Conservation (phyloP, 2,329 filamentous ascomycete species). For the Acephala macrosclerotiorum region DNA sequence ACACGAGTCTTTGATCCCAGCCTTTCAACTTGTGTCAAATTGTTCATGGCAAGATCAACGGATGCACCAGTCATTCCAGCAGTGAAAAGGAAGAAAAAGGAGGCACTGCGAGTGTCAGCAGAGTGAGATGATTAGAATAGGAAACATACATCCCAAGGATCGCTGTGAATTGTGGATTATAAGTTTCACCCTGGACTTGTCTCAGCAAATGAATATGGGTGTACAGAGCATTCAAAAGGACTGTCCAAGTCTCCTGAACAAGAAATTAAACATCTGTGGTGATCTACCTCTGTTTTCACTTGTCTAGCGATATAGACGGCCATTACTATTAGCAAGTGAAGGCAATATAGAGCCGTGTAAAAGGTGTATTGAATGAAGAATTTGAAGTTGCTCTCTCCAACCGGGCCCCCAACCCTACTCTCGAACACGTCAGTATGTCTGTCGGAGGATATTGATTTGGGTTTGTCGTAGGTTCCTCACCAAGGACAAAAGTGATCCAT, state of each 20-base stretch:
- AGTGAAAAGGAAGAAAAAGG: slow-evolving; percentile 82
- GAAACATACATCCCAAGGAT: slow-evolving; percentile 65
- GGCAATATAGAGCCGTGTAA: slow-evolving; percentile 74
- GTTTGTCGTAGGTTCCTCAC: slow-evolving; percentile 40
- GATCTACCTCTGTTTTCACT: slow-evolving; percentile 38
- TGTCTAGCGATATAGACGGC: slow-evolving; percentile 66
- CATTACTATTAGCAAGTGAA: slow-evolving; percentile 67
- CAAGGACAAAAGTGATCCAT: slow-evolving; percentile 98
- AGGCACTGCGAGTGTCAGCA: slow-evolving; percentile 49
- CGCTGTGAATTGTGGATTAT: slow-evolving; percentile 70
- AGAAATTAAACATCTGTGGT: background rate
- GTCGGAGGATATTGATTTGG: background rate
- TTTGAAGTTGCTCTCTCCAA: slow-evolving; percentile 87
- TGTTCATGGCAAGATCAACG: slow-evolving; percentile 71
- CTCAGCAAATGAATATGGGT: slow-evolving; percentile 24
- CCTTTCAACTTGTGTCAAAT: slow-evolving; percentile 86
- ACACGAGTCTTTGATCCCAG: slow-evolving; percentile 67
- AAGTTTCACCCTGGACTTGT: slow-evolving; percentile 33
- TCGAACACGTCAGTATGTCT: slow-evolving; percentile 12
- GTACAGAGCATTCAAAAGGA: background rate
- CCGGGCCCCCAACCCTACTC: slow-evolving; percentile 84
- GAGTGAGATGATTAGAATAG: slow-evolving; percentile 7
- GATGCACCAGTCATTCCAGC: slow-evolving; percentile 79
- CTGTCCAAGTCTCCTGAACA: background rate
- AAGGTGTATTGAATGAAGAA: slow-evolving; percentile 89